phyloP scores from a whole-genome alignment of 176 grass and related monocot genomes.

The Avena atlantica region DNA sequence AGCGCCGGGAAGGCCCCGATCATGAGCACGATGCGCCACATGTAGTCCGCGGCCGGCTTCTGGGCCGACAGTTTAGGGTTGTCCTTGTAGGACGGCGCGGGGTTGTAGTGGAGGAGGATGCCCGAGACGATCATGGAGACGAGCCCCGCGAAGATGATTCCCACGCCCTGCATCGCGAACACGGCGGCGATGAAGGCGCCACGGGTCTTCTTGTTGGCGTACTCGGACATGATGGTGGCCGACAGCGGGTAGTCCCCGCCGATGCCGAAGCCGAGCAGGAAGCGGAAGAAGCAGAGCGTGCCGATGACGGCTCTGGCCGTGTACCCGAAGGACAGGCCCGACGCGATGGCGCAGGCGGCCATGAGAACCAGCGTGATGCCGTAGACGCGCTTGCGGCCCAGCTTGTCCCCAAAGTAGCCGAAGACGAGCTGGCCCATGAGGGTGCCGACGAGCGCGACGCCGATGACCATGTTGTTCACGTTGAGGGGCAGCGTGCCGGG shows the following conservation, averaged over 20 bases:
- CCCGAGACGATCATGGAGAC: slow-evolving; percentile 58
- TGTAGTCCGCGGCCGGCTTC: not conserved
- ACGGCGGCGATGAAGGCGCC: slow-evolving; percentile 63
- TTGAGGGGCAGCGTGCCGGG: not conserved
- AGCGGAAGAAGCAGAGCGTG: slow-evolving; percentile 69
- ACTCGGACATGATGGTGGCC: slow-evolving; percentile 70
- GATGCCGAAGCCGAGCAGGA: slow-evolving; percentile 69
- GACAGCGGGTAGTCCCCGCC: slow-evolving; percentile 81
- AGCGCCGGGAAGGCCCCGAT: slow-evolving; percentile 25
- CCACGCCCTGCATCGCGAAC: slow-evolving; percentile 67
- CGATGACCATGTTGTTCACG: slow-evolving; percentile 38
- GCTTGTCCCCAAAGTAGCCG: slow-evolving; percentile 49
- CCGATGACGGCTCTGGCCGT: slow-evolving; percentile 21
- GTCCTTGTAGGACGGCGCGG: not conserved
- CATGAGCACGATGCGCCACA: slow-evolving; percentile 34
- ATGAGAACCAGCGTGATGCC: slow-evolving; percentile 29
- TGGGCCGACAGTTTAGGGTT: not conserved
- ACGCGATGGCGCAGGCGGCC: slow-evolving; percentile 24
- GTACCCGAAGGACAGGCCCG: not conserved
- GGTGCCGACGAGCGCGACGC: slow-evolving; percentile 59
- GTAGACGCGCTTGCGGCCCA: slow-evolving; percentile 51
- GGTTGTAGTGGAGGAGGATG: slow-evolving; percentile 41
- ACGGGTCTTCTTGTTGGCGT: slow-evolving; percentile 64
- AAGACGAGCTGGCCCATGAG: slow-evolving; percentile 65
- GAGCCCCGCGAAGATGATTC: slow-evolving; percentile 63